These are phyloP conservation scores for Rosa chinensis DNA, from an alignment of 306 rosid genomes.

Conservation along the genomic window DNA sequence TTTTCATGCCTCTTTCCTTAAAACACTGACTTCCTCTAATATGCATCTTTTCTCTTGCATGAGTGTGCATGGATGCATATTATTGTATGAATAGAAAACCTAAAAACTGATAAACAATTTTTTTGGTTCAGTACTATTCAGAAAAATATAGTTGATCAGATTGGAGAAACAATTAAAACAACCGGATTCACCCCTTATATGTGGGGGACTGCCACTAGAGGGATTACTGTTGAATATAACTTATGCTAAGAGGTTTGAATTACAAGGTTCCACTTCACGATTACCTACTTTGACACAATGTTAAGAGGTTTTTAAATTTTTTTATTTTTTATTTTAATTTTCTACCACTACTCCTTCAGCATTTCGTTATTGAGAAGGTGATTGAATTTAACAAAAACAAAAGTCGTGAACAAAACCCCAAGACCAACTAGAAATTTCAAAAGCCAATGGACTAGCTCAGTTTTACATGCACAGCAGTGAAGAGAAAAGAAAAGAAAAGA, in stretches of 20 bases:
- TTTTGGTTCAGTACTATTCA: not conserved
- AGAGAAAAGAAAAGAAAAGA: not conserved
- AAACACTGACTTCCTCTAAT: not conserved
- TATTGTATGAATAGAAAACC: not conserved
- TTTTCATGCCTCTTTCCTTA: not conserved
- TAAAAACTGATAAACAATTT: not conserved
- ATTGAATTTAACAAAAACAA: not conserved
- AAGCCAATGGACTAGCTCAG: conserved; percentile 1
- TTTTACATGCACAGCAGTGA: not conserved
- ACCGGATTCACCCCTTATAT: not conserved
- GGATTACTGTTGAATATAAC: not conserved
- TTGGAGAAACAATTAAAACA: not conserved
- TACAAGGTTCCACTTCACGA: not conserved
- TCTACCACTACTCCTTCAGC: not conserved
- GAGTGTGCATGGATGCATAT: not conserved
- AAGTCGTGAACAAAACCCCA: not conserved
- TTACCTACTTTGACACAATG: not conserved
- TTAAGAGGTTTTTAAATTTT: not conserved
- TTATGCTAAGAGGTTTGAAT: not conserved
- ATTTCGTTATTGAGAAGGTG: not conserved
- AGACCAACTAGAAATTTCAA: not conserved
- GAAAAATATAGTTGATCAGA: not conserved
- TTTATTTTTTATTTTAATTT: not conserved
- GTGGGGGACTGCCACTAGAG: not conserved
- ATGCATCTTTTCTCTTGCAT: not conserved